A percentile compares a stretch with the other conserved stretches of the same genome.
These are phyloP conservation scores for Chrysoporthe puriensis DNA, from an alignment of 2,329 filamentous ascomycete genomes.

Conservation along the genomic window DNA sequence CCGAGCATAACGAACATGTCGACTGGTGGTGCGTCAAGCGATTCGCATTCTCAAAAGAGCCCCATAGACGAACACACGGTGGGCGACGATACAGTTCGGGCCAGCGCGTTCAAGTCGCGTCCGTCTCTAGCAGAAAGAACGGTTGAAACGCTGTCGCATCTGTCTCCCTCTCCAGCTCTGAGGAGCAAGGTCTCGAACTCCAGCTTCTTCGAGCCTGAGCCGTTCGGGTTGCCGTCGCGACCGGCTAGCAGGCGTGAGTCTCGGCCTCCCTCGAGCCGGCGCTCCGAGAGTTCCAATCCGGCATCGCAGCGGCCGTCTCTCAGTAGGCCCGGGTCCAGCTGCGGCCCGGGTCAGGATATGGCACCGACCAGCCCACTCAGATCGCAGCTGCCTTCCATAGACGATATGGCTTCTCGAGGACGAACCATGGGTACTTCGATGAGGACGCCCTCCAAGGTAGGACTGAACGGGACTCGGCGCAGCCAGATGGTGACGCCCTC, in stretches of 20 bases:
- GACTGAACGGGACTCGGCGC: slow-evolving; percentile 32
- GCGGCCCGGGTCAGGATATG: slow-evolving; percentile 50
- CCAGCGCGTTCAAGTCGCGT: slow-evolving; percentile 36
- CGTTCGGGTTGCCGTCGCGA: slow-evolving; percentile 58
- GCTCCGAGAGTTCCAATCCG: slow-evolving; percentile 60
- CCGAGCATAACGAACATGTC: slow-evolving; percentile 22
- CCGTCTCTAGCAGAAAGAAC: slow-evolving; percentile 81
- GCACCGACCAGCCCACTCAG: slow-evolving; percentile 49
- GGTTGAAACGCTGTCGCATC: slow-evolving; percentile 77
- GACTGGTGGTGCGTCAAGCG: slow-evolving; percentile 12
- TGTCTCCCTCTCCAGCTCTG: slow-evolving; percentile 77
- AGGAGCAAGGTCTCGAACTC: slow-evolving; percentile 70
- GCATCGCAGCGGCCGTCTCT: slow-evolving; percentile 51
- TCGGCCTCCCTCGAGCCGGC: slow-evolving; percentile 63
- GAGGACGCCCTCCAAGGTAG: slow-evolving; percentile 40
- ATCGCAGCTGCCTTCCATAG: slow-evolving; percentile 46
- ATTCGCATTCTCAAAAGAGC: slow-evolving; percentile 18
- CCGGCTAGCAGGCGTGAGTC: slow-evolving; percentile 48
- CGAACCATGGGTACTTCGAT: slow-evolving; percentile 38
- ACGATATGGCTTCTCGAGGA: slow-evolving; percentile 48
- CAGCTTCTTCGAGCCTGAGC: slow-evolving; percentile 73
- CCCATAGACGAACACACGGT: slow-evolving; percentile 15
- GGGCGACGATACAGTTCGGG: slow-evolving; percentile 5
- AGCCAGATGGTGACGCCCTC: slow-evolving; percentile 41
- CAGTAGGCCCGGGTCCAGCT: slow-evolving; percentile 60